Base-by-base conservation (phyloP, 805 yeast species). In the Lipomyces lipofer region DNA sequence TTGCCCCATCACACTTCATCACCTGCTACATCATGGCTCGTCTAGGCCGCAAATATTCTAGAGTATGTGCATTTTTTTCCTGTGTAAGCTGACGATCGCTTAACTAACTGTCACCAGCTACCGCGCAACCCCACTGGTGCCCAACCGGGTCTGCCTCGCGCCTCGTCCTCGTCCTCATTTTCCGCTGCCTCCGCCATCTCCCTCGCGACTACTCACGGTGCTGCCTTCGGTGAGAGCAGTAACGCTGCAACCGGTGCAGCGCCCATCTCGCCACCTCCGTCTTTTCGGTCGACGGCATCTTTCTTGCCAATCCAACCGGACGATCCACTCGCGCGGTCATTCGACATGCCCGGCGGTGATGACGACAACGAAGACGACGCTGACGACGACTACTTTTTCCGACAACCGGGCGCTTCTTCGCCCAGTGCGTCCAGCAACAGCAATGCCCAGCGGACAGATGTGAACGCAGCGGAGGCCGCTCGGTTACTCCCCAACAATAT, bases 281-380 rank as follows among this genome's bases (percentile, higher is more conserved):
- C 62, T 12, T 58, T 58, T 52, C 52, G 62, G 36, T 58, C 62
- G 13, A 49, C 52, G 24, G 51, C 62, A 6, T 58, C 62, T 5
- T 58, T 43, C 28, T 51, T 58, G 48, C 62, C 62, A 9, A 54
- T 58, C 42, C 62, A 44, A 44, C 58, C 62, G 15, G 54, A 58
- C 59, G 62, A 58, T 48, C 62, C 62, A 4, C 59, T 58, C 21
- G 62, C 62, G 13, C 62, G 55, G 30, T 58, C 62, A 10, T 58
- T 58, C 45, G 57, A 58, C 30, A 22, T 51, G 17, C 45, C 58
- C 15, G 54, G 22, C 1, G 38, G 38, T 9, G 51, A 43, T 15
- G 60, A 56, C 47, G 60, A 56, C 32, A 47, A 38, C 39, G 49
- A 45, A 29, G 45, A 42, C 48, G 45, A 24, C 17, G 60, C 49